Evolutionary conservation across 2,329 filamentous ascomycete species (phyloP).

Genomic region (Ceratocystiopsis brevicomis): DNA sequence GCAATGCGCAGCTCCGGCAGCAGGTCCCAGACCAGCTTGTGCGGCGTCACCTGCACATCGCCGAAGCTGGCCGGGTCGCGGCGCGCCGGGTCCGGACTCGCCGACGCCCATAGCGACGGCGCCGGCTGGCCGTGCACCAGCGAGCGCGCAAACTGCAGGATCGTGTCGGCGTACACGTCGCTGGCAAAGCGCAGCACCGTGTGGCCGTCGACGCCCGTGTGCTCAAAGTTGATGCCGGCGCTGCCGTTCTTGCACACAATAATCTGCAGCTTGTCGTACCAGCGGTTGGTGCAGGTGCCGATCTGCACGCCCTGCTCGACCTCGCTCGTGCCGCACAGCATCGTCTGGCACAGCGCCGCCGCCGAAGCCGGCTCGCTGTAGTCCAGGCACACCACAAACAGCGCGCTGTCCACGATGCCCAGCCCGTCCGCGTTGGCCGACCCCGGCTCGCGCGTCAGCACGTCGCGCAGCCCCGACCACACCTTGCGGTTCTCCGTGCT

Average conservation of each 20-base stretch:
- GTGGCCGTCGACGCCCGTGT: constrained; percentile 93
- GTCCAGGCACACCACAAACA: constrained; percentile 85
- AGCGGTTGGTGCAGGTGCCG: constrained; percentile 91
- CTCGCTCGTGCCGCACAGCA: constrained; percentile 89
- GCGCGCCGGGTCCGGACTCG: constrained; percentile 81
- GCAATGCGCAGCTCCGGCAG: constrained; percentile 77
- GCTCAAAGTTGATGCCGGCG: constrained; percentile 97
- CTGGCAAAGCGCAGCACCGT: constrained; percentile 92
- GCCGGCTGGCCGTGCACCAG: constrained; percentile 68
- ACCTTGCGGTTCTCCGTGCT: constrained; percentile 93
- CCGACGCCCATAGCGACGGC: constrained; percentile 77
- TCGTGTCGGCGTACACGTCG: constrained; percentile 93
- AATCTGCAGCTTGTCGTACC: constrained; percentile 98
- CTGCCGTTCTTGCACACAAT: constrained; percentile 98
- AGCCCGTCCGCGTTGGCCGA: constrained; percentile 94
- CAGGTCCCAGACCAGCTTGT: constrained; percentile 98
- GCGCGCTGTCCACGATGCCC: constrained; percentile 82
- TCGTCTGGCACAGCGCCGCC: constrained; percentile 85
- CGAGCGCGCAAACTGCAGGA: constrained; percentile 80
- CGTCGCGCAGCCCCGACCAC: constrained; percentile 80
- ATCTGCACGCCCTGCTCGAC: constrained; percentile 88
- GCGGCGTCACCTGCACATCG: constrained; percentile 80
- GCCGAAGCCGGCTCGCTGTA: constrained; percentile 70
- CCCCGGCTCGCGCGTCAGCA: constrained; percentile 65
- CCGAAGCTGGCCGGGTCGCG: constrained; percentile 81